Base-by-base conservation (phyloP, 164 flowering plant species). In the Dillenia turbinata region DNA sequence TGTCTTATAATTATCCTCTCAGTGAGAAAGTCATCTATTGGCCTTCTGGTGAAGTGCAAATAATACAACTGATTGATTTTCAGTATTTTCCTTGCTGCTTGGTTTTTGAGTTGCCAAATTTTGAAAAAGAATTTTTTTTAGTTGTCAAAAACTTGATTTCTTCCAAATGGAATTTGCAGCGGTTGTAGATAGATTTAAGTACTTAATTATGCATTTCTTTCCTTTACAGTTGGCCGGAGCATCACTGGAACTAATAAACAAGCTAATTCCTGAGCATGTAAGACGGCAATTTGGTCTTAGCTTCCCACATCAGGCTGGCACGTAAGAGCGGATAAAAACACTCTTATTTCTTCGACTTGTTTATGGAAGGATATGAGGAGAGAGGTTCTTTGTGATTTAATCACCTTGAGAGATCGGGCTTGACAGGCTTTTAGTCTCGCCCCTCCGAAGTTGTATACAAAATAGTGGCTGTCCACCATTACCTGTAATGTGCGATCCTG, bases 191-290 rank as follows among this genome's bases (percentile, higher is more conserved):
- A 33, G 40, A 33, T 33, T 33, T 33, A 33, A 33, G 40, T 4
- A 33, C 40, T 53, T 33, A 33, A 8, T 16, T 47, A 9, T 57
- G 44, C 9, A 33, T 57, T 40, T 12, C 11, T 12, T 33, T 33
- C 54, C 9, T 46, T 70, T 68, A 24, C 83, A 92, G 98, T 77
- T 92, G 52, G 47, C 81, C 54, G 94, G 93, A 70, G 89, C 88
- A 53, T 85, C 97, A 12, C 85, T 85, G 0, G 97, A 92, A 69
- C 86, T 92, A 44, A 81, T 90, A 26, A 79, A 70, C 74, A 85
- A 77, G 81, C 73, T 92, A 52, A 77, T 90, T 63, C 98, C 97
- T 2, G 98, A 92, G 56, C 86, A 90, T 49, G 77, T 84, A 60
- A 76, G 85, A 59, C 72, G 88, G 69, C 97, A 86, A 65, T 56